phyloP scores from a whole-genome alignment of 176 grass and related monocot genomes.

The Bonia amplexicaulis region DNA sequence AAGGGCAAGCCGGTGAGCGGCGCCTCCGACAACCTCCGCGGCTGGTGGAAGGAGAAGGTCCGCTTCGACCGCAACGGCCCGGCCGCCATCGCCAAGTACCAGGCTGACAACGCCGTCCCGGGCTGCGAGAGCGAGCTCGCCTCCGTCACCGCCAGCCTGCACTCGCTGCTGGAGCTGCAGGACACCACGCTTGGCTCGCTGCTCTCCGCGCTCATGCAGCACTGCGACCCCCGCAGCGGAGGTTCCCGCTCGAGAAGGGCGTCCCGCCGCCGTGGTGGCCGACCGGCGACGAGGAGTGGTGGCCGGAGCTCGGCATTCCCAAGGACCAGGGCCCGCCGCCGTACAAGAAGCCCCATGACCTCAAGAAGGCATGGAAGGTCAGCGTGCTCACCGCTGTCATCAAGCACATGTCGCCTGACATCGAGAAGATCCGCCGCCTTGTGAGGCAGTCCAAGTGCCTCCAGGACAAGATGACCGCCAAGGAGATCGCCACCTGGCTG shows the following conservation, averaged over 20 bases:
- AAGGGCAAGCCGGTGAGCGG: slow-evolving; percentile 98
- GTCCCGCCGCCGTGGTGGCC: slow-evolving; percentile 94
- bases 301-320: slow-evolving; percentile 58
- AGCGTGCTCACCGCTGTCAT: slow-evolving; percentile 96
- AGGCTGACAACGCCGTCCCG: slow-evolving; percentile 58
- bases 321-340: slow-evolving; percentile 80
- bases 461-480: slow-evolving; percentile 99
- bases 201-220: slow-evolving; percentile 95
- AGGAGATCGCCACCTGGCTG: slow-evolving; percentile 94
- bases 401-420: slow-evolving; percentile 97
- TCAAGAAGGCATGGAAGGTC: slow-evolving; percentile 98
- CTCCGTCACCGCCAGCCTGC: slow-evolving; percentile 39
- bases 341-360: slow-evolving; percentile 98
- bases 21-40: slow-evolving; percentile 89
- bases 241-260: slow-evolving; percentile 92
- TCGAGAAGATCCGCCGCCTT: slow-evolving; percentile 88
- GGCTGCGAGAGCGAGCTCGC: slow-evolving; percentile 51
- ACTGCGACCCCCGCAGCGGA: slow-evolving; percentile 90
- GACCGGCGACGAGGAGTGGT: slow-evolving; percentile 73
- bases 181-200: slow-evolving; percentile 92
- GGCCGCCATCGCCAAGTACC: slow-evolving; percentile 90
- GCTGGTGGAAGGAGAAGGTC: slow-evolving; percentile 99
- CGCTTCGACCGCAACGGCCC: slow-evolving; percentile 97
- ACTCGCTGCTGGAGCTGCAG: slow-evolving; percentile 90
- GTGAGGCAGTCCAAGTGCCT: slow-evolving; percentile 95